Conservation (phyloP, 148 eudicot genomes). For the Rhododendron griersonianum region DNA sequence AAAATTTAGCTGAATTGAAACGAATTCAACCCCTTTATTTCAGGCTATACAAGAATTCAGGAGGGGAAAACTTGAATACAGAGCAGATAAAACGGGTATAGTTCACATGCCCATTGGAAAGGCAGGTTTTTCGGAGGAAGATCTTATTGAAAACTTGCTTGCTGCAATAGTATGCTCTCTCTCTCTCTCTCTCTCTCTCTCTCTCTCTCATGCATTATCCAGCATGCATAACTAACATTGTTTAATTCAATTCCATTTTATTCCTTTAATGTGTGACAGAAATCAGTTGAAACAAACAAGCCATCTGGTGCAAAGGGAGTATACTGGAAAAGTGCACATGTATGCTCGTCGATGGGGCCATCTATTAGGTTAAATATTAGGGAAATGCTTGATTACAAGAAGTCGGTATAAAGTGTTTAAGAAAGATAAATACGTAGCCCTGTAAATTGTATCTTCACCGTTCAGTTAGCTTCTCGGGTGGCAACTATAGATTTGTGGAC, state of each 20-base stretch:
- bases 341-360: conserved; percentile 97
- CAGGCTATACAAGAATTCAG: conserved; percentile 95
- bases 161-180: conserved; percentile 64
- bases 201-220: neutral
- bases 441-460: conserved; percentile 27
- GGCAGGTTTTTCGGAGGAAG: conserved; percentile 80
- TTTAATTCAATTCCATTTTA: neutral
- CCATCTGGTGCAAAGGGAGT: conserved; percentile 90
- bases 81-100: conserved; percentile 96
- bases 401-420: conserved; percentile 22
- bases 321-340: conserved; percentile 93
- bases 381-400: conserved; percentile 84
- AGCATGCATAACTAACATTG: neutral
- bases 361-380: conserved; percentile 64
- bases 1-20: neutral
- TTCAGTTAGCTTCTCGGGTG: conserved; percentile 11
- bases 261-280: conserved; percentile 36
- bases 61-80: conserved; percentile 93
- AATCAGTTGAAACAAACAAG: conserved; percentile 85
- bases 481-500: neutral
- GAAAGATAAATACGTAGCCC: neutral
- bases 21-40: neutral
- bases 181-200: neutral
- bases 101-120: conserved; percentile 97
- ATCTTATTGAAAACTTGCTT: conserved; percentile 68